phyloP scores from a whole-genome alignment of 108 stramenopile genomes.

The Skeletonema marinoi region DNA sequence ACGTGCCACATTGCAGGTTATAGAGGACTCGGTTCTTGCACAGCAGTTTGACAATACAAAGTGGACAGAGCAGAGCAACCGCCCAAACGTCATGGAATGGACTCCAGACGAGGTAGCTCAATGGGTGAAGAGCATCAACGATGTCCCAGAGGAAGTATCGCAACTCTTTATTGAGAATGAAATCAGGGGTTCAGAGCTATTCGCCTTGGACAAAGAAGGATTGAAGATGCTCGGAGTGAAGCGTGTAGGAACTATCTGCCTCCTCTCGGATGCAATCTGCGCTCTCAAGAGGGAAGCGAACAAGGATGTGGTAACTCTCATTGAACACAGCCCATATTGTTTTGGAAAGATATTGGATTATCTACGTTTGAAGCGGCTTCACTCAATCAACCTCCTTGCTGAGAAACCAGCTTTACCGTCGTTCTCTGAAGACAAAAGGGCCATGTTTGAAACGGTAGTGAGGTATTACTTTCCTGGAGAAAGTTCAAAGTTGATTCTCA shows the following conservation, averaged over 20 bases:
- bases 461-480: slow-evolving; percentile 36
- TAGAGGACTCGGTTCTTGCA: not conserved
- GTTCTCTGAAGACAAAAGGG: not conserved
- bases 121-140: slow-evolving; percentile 14
- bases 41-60: slow-evolving; percentile 9
- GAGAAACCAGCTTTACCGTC: not conserved
- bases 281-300: not conserved
- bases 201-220: slow-evolving; percentile 24
- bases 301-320: not conserved
- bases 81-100: slow-evolving; percentile 6
- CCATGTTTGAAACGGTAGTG: slow-evolving; percentile 16
- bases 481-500: not conserved
- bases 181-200: slow-evolving; percentile 11
- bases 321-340: slow-evolving; percentile 3
- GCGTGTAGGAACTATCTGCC: slow-evolving; percentile 13
- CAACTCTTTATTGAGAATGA: not conserved
- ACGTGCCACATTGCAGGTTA: not conserved
- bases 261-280: slow-evolving; percentile 13
- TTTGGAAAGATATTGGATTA: slow-evolving; percentile 7
- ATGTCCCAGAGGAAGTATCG: not conserved
- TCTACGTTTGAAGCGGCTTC: not conserved
- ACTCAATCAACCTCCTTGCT: not conserved
- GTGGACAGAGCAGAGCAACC: slow-evolving; percentile 2
- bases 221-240: slow-evolving; percentile 22
- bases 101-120: slow-evolving; percentile 15